Conservation (phyloP, 306 rosid genomes). For the Astragalus glycyphyllos region DNA sequence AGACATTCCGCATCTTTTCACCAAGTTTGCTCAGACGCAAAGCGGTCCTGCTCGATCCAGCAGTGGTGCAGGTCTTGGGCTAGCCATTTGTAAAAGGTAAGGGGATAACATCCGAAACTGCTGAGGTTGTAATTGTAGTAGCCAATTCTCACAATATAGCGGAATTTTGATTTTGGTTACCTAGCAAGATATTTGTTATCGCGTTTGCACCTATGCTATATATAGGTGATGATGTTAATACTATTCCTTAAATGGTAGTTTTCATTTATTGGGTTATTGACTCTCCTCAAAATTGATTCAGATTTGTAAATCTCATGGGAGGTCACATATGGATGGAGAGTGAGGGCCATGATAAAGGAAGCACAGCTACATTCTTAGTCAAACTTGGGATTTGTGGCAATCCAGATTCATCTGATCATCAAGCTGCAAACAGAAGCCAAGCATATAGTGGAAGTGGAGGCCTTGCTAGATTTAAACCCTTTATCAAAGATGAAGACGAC, state of each 20-base stretch:
- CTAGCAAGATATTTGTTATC: background rate
- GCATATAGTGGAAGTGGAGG: conserved; percentile 72
- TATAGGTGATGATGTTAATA: background rate
- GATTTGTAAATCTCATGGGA: conserved; percentile 95
- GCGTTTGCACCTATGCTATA: conserved; percentile 5
- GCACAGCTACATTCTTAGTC: conserved; percentile 65
- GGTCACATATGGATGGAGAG: conserved; percentile 95
- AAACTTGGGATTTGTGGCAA: conserved; percentile 72
- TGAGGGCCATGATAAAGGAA: conserved; percentile 81
- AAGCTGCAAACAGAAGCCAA: conserved; percentile 47
- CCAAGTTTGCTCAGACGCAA: conserved; percentile 71
- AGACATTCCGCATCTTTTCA: conserved; percentile 75
- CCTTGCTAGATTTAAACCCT: conserved; percentile 59
- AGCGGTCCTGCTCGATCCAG: conserved; percentile 62
- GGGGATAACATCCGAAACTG: background rate
- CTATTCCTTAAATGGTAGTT: background rate
- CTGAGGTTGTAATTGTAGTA: background rate
- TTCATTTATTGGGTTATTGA: conserved; percentile 25
- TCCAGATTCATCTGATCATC: conserved; percentile 55
- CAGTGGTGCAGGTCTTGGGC: conserved; percentile 79
- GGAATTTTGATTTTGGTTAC: conserved; percentile 25
- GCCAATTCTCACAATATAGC: background rate
- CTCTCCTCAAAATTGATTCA: conserved; percentile 50
- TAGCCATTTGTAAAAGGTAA: conserved; percentile 93
- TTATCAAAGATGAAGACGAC: conserved; percentile 51